A percentile compares a stretch with the other conserved stretches of the same genome.
These are phyloP conservation scores for Pugionium cornutum DNA, from an alignment of 345 rosid species.

Conservation along the genomic window DNA sequence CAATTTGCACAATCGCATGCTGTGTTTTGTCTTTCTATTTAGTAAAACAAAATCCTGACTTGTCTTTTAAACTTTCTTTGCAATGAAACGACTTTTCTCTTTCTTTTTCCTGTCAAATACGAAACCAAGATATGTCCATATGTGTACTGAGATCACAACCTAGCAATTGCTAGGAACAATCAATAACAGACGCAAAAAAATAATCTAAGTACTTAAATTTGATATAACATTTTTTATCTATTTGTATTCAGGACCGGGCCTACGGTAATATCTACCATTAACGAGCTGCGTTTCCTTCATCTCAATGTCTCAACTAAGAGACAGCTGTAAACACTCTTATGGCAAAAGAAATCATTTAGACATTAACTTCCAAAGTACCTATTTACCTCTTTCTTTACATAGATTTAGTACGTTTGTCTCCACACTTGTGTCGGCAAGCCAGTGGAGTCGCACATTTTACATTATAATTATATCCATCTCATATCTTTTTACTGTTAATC, in stretches of 20 bases:
- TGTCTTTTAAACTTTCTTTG: neutral
- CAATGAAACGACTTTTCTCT: neutral
- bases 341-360: constrained; percentile 23
- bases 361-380: constrained; percentile 17
- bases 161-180: neutral
- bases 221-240: neutral
- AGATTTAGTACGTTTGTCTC: constrained; percentile 8
- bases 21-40: constrained; percentile 9
- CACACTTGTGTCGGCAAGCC: constrained; percentile 9
- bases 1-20: constrained; percentile 17
- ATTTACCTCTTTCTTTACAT: neutral
- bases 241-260: too few relatives aligned
- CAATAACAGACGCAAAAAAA: constrained; percentile 4
- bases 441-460: constrained; percentile 23
- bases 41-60: neutral
- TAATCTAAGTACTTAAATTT: neutral
- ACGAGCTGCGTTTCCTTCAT: neutral
- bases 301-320: constrained; percentile 15
- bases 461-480: neutral
- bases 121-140: too few relatives aligned
- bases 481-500: neutral
- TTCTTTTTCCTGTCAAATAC: constrained; percentile 1
- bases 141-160: neutral
- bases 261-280: too few relatives aligned
- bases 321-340: constrained; percentile 31